Evolutionary conservation across 148 eudicot species (phyloP).

Genomic region (Rhododendron kiyosumense): DNA sequence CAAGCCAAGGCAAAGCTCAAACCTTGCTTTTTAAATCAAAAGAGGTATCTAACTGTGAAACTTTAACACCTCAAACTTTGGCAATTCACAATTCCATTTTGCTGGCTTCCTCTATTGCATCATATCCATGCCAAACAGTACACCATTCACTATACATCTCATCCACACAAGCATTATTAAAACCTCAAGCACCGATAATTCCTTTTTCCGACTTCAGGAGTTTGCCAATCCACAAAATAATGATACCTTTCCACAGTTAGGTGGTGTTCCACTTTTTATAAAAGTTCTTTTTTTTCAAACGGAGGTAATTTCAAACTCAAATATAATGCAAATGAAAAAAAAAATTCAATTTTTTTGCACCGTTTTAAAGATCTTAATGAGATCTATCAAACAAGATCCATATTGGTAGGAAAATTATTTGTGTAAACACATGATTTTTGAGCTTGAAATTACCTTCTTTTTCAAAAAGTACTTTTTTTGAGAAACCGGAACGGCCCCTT

Average conservation of each 20-base stretch:
- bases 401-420: too few species aligned
- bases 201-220: background rate
- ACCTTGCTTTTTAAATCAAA: background rate
- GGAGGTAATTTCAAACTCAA: too few species aligned
- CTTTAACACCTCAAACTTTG: background rate
- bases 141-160: background rate
- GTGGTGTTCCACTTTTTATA: too few species aligned
- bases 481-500: too few species aligned
- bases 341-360: too few species aligned
- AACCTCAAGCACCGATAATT: background rate
- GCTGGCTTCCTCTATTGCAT: background rate
- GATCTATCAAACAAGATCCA: too few species aligned
- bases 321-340: too few species aligned
- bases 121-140: background rate
- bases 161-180: background rate
- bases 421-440: too few species aligned
- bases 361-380: too few species aligned
- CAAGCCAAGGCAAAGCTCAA: background rate
- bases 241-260: background rate
- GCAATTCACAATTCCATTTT: background rate
- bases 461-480: too few species aligned
- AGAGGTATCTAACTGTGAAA: background rate
- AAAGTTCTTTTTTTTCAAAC: too few species aligned
- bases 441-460: too few species aligned
- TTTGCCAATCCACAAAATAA: background rate